A percentile compares a stretch with the other conserved stretches of the same genome.
Evolutionary conservation across 768 basidiomycete species (phyloP).

Genomic region (Rhizopogon vesiculosus): DNA sequence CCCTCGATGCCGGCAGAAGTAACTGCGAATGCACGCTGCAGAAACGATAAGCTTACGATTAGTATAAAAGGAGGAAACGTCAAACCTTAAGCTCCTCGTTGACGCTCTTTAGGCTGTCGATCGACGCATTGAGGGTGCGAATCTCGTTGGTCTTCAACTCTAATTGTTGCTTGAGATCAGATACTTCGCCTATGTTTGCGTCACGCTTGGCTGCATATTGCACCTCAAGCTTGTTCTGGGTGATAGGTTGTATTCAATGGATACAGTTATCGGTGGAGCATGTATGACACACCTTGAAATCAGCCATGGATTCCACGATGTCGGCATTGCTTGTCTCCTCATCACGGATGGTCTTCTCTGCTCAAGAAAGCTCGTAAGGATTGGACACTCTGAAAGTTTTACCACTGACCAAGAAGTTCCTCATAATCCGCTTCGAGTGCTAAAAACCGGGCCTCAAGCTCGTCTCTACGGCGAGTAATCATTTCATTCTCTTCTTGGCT

Average conservation of each 20-base stretch:
- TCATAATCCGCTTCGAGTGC: constrained; percentile 93
- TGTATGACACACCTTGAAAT: constrained; percentile 67
- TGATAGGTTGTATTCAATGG: constrained; percentile 2
- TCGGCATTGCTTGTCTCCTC: constrained; percentile 85
- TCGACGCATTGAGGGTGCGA: constrained; percentile 74
- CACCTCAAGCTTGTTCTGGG: constrained; percentile 86
- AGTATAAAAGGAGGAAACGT: constrained; percentile 1
- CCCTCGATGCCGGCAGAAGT: constrained; percentile 97
- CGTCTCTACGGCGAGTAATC: constrained; percentile 74
- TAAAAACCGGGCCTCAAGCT: constrained; percentile 77
- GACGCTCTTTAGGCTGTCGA: constrained; percentile 91
- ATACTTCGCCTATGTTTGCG: constrained; percentile 77
- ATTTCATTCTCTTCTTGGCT: constrained; percentile 92
- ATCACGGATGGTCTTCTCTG: constrained; percentile 90
- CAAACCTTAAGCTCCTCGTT: constrained; percentile 97
- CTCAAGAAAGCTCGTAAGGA: constrained; percentile 8
- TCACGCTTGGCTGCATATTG: constrained; percentile 94
- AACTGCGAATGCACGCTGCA: constrained; percentile 91
- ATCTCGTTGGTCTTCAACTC: constrained; percentile 83
- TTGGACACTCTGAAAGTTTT: not conserved
- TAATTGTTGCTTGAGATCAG: constrained; percentile 85
- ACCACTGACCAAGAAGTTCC: constrained; percentile 79
- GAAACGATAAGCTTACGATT: constrained; percentile 3
- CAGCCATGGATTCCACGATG: constrained; percentile 78
- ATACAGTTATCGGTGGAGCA: not conserved